These are phyloP conservation scores for Macroventuria anomochaeta DNA, from an alignment of 2,329 filamentous ascomycete species.

Conservation along the genomic window DNA sequence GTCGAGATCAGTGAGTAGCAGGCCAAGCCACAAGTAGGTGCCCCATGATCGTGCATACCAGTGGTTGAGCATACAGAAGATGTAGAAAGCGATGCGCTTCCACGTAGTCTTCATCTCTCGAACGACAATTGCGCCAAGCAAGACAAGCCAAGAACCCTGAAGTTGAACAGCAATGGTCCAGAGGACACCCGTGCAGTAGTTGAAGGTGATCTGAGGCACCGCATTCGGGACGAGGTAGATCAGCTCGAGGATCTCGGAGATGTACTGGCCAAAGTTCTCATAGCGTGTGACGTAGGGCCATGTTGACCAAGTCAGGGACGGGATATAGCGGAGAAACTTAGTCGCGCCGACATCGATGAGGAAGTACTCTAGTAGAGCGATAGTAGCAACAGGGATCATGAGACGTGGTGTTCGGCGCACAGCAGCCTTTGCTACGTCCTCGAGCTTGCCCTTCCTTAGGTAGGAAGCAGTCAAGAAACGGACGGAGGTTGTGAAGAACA, in stretches of 20 bases:
- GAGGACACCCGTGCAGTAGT: conserved; percentile 59
- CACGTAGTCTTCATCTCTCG: conserved; percentile 54
- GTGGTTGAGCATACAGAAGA: conserved; percentile 52
- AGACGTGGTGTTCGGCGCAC: conserved; percentile 55
- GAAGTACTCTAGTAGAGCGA: conserved; percentile 57
- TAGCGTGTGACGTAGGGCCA: conserved; percentile 56
- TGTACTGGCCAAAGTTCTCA: conserved; percentile 52
- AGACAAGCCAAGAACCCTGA: conserved; percentile 55
- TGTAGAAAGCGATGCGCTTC: conserved; percentile 57
- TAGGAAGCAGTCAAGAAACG: conserved; percentile 55
- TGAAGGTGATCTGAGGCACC: conserved; percentile 55
- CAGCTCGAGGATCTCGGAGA: conserved; percentile 55
- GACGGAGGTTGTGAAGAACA: conserved; percentile 58
- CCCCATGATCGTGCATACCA: conserved; percentile 59
- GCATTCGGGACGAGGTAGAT: conserved; percentile 57
- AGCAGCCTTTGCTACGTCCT: conserved; percentile 54
- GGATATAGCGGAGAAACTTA: conserved; percentile 53
- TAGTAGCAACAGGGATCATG: conserved; percentile 54
- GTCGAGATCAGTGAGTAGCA: conserved; percentile 56
- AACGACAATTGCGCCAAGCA: conserved; percentile 53
- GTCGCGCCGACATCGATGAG: conserved; percentile 54
- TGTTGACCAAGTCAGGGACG: conserved; percentile 56
- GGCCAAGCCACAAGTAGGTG: conserved; percentile 54
- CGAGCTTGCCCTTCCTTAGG: conserved; percentile 52
- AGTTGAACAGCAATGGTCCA: conserved; percentile 60